Evolutionary conservation across 1,139 yeast species (phyloP).

Genomic region (Blastobotrys serpentis): DNA sequence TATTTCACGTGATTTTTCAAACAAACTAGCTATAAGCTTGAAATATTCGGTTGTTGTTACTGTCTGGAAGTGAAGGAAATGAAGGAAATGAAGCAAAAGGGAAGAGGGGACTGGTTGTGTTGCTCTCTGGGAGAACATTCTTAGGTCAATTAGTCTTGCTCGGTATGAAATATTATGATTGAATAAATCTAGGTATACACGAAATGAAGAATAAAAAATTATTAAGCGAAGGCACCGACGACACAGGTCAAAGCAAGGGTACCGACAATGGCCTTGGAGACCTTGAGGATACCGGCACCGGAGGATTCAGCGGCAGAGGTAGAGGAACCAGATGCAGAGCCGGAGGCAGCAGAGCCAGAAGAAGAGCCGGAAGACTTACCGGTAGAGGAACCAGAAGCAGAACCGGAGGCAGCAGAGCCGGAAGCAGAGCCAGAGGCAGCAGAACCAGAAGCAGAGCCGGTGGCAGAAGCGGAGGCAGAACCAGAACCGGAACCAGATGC

Average conservation of each 20-base stretch:
- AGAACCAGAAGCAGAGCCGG: conserved; percentile 17
- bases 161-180: background rate
- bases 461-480: conserved; percentile 17
- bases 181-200: background rate
- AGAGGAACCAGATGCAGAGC: background rate
- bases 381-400: conserved; percentile 21
- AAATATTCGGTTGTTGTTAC: background rate
- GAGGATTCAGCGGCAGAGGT: conserved; percentile 7
- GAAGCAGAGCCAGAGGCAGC: conserved; percentile 16
- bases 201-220: too few species aligned
- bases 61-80: background rate
- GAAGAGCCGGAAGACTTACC: conserved; percentile 18
- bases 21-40: too few species aligned
- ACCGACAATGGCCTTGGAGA: conserved; percentile 23
- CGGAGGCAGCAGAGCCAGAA: conserved; percentile 13
- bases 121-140: background rate
- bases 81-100: background rate
- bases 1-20: too few species aligned
- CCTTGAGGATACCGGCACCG: conserved; percentile 15
- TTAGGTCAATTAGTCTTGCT: too few species aligned
- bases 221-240: conserved; percentile 17
- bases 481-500: conserved; percentile 15
- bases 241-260: conserved; percentile 25
- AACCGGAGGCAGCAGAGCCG: conserved; percentile 18
- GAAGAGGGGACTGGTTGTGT: background rate